Evolutionary conservation across 495 filamentous ascomycete genomes (phyloP), one percentile per base, ranked within the genome.

Genomic region (Tuber magnatum): DNA sequence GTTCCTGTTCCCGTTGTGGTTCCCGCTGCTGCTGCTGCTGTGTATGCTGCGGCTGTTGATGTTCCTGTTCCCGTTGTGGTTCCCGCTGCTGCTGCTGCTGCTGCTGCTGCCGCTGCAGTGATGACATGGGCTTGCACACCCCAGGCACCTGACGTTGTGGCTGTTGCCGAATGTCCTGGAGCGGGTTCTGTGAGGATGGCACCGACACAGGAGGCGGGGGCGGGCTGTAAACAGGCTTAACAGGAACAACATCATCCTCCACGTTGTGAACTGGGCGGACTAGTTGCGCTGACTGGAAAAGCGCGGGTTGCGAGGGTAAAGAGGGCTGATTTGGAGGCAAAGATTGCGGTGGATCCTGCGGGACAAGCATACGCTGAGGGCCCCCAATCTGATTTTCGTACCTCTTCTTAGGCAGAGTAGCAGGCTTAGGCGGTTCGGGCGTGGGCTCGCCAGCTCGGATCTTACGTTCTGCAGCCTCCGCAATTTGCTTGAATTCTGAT

Each of bases 401-500:
- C 41, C 81, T 77, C 65, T 81, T 82, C 75, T 82, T 82, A 3
- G 81, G 80, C n/a, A 82, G 65, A 38, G 81, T 41, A 76, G 80
- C 80, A 24, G 81, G 81, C 40, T 74, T 75, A 6, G 81, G 81
- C 20, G 81, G 81, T 10, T 83, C 77, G 5, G 81, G 81, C 44
- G 68, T 70, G 40, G 46, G 69, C 40, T 82, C 81, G 3, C 76
- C 75, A 56, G 78, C 81, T 22, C 75, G 70, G 35, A 82, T 90
- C 84, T 90, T 92, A 32, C 85, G 84, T 80, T 97, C 92, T 4
- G 93, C 92, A 41, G 90, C 88, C 9, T 86, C 83, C 6, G 92
- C 90, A 44, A 91, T 87, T 18, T 88, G 84, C 73, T 92, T 90
- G 81, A 92, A 90, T 32, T 93, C 91, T 8, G 85, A 86, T 75